phyloP scores from a whole-genome alignment of 2,329 filamentous ascomycete species.

The Microascus cirrosus region DNA sequence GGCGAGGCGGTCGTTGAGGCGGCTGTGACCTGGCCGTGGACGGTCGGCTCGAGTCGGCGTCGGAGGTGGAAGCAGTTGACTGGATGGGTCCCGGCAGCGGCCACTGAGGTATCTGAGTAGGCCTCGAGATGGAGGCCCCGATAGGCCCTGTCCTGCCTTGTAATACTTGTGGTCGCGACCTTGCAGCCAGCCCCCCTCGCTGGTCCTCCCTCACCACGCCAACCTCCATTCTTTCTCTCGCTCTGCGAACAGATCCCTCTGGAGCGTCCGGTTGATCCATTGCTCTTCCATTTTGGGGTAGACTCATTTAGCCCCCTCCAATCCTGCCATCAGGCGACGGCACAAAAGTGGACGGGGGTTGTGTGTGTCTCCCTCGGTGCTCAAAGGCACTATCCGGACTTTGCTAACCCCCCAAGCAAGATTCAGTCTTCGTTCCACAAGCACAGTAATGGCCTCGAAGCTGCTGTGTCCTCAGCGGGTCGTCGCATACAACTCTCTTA shows the following conservation, averaged over 20 bases:
- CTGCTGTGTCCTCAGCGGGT: neutral
- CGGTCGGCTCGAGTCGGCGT: constrained; percentile 34
- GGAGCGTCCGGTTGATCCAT: constrained; percentile 32
- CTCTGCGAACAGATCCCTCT: constrained; percentile 40
- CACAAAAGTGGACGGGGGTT: neutral
- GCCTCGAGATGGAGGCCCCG: constrained; percentile 39
- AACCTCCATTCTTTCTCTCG: constrained; percentile 23
- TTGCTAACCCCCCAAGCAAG: neutral
- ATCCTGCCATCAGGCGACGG: neutral
- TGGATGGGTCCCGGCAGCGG: constrained; percentile 31
- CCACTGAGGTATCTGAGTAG: constrained; percentile 39
- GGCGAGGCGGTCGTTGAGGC: constrained; percentile 48
- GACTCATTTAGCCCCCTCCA: constrained; percentile 36
- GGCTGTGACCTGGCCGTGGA: constrained; percentile 37
- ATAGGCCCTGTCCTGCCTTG: constrained; percentile 22
- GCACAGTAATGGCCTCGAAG: neutral
- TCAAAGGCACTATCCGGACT: neutral
- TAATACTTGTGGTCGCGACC: constrained; percentile 19
- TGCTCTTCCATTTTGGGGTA: constrained; percentile 39
- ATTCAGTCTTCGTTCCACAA: neutral
- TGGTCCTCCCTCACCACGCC: constrained; percentile 21
- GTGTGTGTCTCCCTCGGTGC: neutral
- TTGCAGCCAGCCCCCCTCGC: constrained; percentile 9
- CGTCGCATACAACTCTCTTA: neutral
- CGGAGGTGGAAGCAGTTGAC: constrained; percentile 17